phyloP scores from a whole-genome alignment of 768 basidiomycete species.

The Rhodosporidiobolus odoratus region DNA sequence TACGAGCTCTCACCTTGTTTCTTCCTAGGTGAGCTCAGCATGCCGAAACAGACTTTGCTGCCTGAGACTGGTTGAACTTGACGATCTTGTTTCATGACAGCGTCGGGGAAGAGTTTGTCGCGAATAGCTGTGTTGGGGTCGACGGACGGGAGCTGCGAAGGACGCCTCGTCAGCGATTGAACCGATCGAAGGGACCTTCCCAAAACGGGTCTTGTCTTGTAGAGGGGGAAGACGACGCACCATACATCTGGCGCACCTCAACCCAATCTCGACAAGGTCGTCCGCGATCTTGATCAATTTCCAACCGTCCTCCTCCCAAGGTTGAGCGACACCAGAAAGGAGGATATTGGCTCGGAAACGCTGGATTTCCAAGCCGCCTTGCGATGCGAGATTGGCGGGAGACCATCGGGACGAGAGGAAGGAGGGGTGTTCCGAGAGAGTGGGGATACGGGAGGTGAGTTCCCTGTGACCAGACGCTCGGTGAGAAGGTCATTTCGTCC shows the following conservation, averaged over 20 bases:
- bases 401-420: conserved; percentile 21
- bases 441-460: conserved; percentile 18
- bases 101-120: conserved; percentile 28
- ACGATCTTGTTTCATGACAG: conserved; percentile 24
- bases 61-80: neutral
- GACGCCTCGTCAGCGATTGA: neutral
- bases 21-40: conserved; percentile 20
- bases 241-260: conserved; percentile 28
- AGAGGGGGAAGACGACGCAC: conserved; percentile 6
- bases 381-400: neutral
- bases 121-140: conserved; percentile 23
- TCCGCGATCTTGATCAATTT: neutral
- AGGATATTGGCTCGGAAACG: conserved; percentile 36
- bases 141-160: conserved; percentile 19
- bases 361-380: conserved; percentile 15
- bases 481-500: too few species aligned
- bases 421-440: neutral
- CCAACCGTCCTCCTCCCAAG: conserved; percentile 37
- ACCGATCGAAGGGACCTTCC: too few species aligned
- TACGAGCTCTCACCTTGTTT: neutral
- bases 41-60: conserved; percentile 24
- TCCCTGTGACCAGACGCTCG: conserved; percentile 1
- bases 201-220: too few species aligned
- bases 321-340: conserved; percentile 1
- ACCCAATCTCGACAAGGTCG: conserved; percentile 13